These are phyloP conservation scores for Colletotrichum salicis DNA, from an alignment of 2,329 filamentous ascomycete species.

Conservation along the genomic window DNA sequence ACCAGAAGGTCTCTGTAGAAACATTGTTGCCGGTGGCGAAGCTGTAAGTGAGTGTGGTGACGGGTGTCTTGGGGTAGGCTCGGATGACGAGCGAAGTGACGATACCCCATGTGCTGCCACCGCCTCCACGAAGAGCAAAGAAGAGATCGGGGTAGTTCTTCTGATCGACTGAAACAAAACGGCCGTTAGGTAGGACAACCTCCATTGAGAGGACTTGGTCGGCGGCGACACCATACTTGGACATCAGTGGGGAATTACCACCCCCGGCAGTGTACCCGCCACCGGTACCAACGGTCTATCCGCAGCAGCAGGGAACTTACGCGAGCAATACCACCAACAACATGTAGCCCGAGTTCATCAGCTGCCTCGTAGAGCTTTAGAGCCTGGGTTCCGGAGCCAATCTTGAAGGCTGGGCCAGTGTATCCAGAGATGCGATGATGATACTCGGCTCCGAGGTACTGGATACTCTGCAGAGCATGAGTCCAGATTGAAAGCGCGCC, in stretches of 20 bases:
- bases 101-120: conserved; percentile 57
- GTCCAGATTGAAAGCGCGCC: conserved; percentile 20
- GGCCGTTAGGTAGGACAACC: conserved; percentile 47
- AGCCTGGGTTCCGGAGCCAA: conserved; percentile 42
- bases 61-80: conserved; percentile 50
- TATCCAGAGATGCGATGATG: conserved; percentile 37
- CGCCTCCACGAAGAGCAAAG: conserved; percentile 60
- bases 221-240: conserved; percentile 46
- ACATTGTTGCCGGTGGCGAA: conserved; percentile 41
- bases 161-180: conserved; percentile 44
- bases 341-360: conserved; percentile 37
- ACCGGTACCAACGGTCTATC: conserved; percentile 41
- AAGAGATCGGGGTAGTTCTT: conserved; percentile 56
- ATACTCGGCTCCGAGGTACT: conserved; percentile 37
- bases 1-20: conserved; percentile 46
- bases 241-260: conserved; percentile 44
- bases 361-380: conserved; percentile 41
- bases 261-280: conserved; percentile 48
- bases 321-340: conserved; percentile 48
- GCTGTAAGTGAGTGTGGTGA: conserved; percentile 43
- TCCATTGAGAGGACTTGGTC: conserved; percentile 50
- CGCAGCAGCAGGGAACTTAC: conserved; percentile 48
- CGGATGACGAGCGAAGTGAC: conserved; percentile 54
- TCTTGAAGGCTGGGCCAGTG: conserved; percentile 41
- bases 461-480: background rate